A percentile compares a stretch with the other conserved stretches of the same genome.
Conservation (phyloP, 73 alveolate species). For the Paramecium bursaria region DNA sequence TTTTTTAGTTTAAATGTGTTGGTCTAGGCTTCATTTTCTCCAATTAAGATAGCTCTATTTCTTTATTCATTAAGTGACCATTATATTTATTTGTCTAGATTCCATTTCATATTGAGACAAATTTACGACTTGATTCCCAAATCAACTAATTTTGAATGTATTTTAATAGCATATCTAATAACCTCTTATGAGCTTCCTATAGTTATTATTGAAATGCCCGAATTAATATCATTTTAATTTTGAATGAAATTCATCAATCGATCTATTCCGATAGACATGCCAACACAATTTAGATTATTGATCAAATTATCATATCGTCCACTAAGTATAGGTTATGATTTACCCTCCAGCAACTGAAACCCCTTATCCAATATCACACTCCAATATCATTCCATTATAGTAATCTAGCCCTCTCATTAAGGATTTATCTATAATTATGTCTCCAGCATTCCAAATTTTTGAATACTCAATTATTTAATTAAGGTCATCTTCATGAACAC, state of each 20-base stretch:
- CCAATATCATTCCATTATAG: constrained; percentile 94
- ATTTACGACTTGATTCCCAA: constrained; percentile 46
- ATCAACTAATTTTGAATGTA: constrained; percentile 33
- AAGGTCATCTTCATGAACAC: not conserved
- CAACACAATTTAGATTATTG: constrained; percentile 38
- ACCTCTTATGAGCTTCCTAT: not conserved
- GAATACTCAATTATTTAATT: not conserved
- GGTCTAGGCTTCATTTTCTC: constrained; percentile 48
- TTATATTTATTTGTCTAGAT: constrained; percentile 32
- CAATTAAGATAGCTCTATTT: constrained; percentile 21
- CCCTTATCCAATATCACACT: constrained; percentile 84
- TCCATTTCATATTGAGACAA: constrained; percentile 35
- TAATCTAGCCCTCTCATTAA: constrained; percentile 97
- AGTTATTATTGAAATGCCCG: not conserved
- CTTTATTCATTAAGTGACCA: constrained; percentile 34
- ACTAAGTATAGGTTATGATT: not conserved
- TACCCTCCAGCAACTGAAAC: constrained; percentile 76
- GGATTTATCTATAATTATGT: constrained; percentile 81
- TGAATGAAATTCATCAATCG: not conserved
- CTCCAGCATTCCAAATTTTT: not conserved
- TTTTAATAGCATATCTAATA: not conserved
- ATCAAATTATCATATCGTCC: constrained; percentile 57
- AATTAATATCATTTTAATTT: constrained; percentile 16
- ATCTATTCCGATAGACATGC: constrained; percentile 54
- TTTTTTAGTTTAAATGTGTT: constrained; percentile 16